Base-by-base conservation (phyloP, 2,329 filamentous ascomycete genomes). In the Didymella sp. region DNA sequence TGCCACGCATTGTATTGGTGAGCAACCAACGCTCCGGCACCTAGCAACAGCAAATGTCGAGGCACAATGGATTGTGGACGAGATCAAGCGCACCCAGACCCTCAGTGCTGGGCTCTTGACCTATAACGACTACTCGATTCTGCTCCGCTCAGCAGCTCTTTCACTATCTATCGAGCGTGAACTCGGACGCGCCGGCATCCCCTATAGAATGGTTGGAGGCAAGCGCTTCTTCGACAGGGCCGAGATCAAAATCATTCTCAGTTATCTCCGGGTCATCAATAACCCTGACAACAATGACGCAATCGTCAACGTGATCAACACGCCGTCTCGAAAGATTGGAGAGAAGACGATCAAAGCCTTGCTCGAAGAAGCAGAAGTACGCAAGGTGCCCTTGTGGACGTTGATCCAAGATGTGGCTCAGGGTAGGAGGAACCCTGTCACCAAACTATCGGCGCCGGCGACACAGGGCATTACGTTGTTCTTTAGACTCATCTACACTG, bases 191-290 rank as follows among this genome's bases (percentile, higher is more conserved):
- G 86, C 87, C 11, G 92, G 92, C 1, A 87, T 98, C 37, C 84
- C 92, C 0, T 99, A 98, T 76, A 87, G 87, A 46, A 97, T 98
- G 93, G 88, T 98, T 48, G 94, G 89, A 67, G 94, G 95, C 2
- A 86, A 87, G 60, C 90, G 91, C 56, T 99, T 99, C 73, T 98
- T 96, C 69, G 95, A 99, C 65, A 87, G 95, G 48, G 84, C 87
- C 3, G 94, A 99, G 73, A 89, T 98, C 71, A 96, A 95, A 74
- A 83, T 92, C 6, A 74, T 98, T 0, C 77, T 98, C 4, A 92
- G 97, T 72, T 98, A 99, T 72, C 81, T 98, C 13, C 86, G 92
- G 28, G 89, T 96, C 3, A 87, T 97, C 28, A 86, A 91, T 68
- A 89, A 96, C 60, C 91, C 92, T 1, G 84, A 90, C 42, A 93